Percentiles rank a stretch among this genome's conserved stretches.
These are phyloP conservation scores for Aspergillus alliaceus DNA, from an alignment of 2,329 filamentous ascomycete species.

Conservation along the genomic window DNA sequence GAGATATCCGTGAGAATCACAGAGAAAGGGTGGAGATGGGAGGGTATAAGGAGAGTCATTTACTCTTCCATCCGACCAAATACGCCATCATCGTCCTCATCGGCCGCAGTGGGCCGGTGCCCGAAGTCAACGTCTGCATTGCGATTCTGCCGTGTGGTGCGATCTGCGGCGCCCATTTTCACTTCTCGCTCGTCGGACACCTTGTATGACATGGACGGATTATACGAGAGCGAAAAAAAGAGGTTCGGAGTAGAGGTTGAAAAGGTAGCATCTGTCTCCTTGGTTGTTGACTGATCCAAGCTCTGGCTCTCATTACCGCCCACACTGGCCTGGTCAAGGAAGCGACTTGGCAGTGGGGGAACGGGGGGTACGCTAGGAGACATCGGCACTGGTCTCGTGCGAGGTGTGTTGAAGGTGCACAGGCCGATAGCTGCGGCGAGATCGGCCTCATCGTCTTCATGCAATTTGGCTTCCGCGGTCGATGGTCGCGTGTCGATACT, in stretches of 20 bases:
- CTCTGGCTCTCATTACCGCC: constrained; percentile 61
- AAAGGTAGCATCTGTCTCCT: constrained; percentile 29
- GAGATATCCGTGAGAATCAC: background rate
- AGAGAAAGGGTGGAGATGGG: background rate
- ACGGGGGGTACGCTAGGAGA: constrained; percentile 79
- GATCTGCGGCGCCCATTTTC: constrained; percentile 65
- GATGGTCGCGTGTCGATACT: constrained; percentile 75
- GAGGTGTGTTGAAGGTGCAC: constrained; percentile 81
- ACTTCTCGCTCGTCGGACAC: constrained; percentile 59
- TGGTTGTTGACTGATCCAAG: constrained; percentile 48
- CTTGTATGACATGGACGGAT: constrained; percentile 49
- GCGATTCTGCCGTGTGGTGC: constrained; percentile 33
- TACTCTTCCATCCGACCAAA: constrained; percentile 96
- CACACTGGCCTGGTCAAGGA: constrained; percentile 62
- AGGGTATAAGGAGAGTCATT: constrained; percentile 18
- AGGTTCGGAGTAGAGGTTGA: constrained; percentile 39
- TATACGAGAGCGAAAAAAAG: constrained; percentile 44
- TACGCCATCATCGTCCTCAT: constrained; percentile 92
- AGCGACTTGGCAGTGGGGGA: constrained; percentile 79
- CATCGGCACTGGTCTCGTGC: constrained; percentile 62
- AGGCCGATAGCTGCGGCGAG: constrained; percentile 87
- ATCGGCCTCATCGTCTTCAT: constrained; percentile 80
- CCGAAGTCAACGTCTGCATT: constrained; percentile 39
- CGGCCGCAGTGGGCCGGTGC: constrained; percentile 58
- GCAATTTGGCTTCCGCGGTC: constrained; percentile 74